These are phyloP conservation scores for Bacidia rubella DNA, from an alignment of 495 filamentous ascomycete species.

Conservation along the genomic window DNA sequence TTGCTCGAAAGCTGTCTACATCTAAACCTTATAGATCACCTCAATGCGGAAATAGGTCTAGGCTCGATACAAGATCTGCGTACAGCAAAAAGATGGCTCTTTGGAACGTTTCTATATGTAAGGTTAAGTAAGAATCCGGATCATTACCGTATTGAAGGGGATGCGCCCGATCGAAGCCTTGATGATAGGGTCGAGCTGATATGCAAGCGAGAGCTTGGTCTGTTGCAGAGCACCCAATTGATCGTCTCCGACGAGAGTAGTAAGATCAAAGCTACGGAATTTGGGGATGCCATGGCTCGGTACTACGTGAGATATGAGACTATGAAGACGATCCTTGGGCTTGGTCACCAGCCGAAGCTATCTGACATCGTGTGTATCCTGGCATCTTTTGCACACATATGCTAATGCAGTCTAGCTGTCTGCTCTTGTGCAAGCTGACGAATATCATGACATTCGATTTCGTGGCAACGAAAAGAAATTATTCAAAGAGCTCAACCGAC, in stretches of 20 bases:
- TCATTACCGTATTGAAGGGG: constrained; percentile 61
- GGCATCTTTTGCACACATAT: neutral
- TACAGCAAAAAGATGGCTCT: constrained; percentile 71
- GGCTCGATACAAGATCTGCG: constrained; percentile 59
- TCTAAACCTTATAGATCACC: constrained; percentile 75
- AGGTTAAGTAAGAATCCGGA: constrained; percentile 65
- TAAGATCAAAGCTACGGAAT: constrained; percentile 53
- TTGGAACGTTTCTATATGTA: constrained; percentile 77
- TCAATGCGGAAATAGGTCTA: constrained; percentile 87
- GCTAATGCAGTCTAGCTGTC: constrained; percentile 43
- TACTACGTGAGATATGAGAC: constrained; percentile 88
- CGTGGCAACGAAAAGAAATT: constrained; percentile 58
- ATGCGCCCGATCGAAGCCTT: constrained; percentile 36
- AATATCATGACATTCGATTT: constrained; percentile 67
- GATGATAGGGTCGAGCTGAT: constrained; percentile 66
- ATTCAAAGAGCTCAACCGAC: constrained; percentile 74
- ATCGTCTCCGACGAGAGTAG: constrained; percentile 30
- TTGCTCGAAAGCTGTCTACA: constrained; percentile 80
- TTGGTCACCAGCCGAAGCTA: constrained; percentile 47
- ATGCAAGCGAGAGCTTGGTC: constrained; percentile 63
- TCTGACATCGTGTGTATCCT: constrained; percentile 55
- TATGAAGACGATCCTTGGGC: constrained; percentile 60
- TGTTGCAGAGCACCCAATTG: constrained; percentile 49
- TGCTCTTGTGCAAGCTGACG: constrained; percentile 54
- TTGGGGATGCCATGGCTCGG: constrained; percentile 81